Base-by-base conservation (phyloP, 169 alveolate genomes). In the Eimeria praecox region DNA sequence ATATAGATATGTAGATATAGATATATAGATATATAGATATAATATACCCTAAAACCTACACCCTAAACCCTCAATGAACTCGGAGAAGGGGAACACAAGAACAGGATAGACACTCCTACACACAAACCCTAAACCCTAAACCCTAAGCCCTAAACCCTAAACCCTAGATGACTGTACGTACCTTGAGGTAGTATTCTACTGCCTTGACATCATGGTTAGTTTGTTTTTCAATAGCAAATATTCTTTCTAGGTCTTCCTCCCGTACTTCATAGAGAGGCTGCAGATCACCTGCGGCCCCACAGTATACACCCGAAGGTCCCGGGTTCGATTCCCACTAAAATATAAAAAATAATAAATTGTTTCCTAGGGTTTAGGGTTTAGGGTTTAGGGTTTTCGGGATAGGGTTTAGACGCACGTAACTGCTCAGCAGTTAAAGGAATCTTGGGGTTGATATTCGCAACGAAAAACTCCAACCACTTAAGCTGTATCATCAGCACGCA, bases 161-260 rank as follows among this genome's bases (percentile, higher is more conserved):
- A 49, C 73, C 73, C 54, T 82, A 40, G 30, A n/a, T 22, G 12
- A 56, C 95, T 33, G n/a, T n/a, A n/a, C n/a, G n/a, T 44, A 86
- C 95, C 80, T 52, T 64, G 12, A 86, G 30, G 54, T 69, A 49
- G 52, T 71, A 95, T 85, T 87, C 95, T 2, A 87, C 83, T 0
- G 95, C 96, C 66, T 95, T 95, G 38, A 90, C 73, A 91, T 95
- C 97, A 86, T 95, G 97, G 30, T 90, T 88, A 12, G 95, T 90
- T 27, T 30, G 22, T 24, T 22, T 42, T 78, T 95, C 97, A 3
- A 90, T 30, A 42, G 14, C 42, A 46, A 40, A 71, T n/a, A 93
- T 71, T 24, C 77, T 5, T 56, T 12, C n/a, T 10, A 56, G 88
- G 24, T 73, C 52, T 73, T 3, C 94, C 38, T 27, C 62, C 27